These are phyloP conservation scores for Pseudozyma thailandica DNA, from an alignment of 1,284 basidiomycete genomes.

Conservation along the genomic window DNA sequence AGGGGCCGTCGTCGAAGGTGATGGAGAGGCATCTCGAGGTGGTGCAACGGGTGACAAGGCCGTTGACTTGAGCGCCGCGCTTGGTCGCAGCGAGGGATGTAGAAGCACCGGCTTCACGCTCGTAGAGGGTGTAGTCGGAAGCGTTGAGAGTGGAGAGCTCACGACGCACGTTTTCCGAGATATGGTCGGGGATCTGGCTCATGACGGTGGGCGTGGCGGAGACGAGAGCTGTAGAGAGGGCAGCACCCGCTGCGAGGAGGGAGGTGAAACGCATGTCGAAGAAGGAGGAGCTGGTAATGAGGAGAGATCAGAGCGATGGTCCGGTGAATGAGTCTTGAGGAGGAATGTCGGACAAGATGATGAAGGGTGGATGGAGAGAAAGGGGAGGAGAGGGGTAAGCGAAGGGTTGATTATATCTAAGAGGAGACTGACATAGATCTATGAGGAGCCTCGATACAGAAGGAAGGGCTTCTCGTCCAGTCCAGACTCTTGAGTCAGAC, in stretches of 20 bases:
- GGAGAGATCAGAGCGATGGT: background rate
- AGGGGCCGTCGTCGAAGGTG: constrained; percentile 63
- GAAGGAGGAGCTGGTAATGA: background rate
- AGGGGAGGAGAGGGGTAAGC: background rate
- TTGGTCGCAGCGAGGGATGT: background rate
- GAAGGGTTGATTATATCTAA: background rate
- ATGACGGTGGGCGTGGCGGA: constrained; percentile 30
- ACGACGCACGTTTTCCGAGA: constrained; percentile 36
- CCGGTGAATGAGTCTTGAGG: background rate
- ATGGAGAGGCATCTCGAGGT: constrained; percentile 39
- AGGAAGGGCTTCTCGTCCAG: constrained; percentile 2
- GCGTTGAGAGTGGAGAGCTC: constrained; percentile 12
- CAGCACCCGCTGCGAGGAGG: constrained; percentile 25
- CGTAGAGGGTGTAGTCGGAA: constrained; percentile 23
- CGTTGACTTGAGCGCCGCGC: constrained; percentile 32
- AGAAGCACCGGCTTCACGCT: constrained; percentile 7
- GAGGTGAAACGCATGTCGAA: constrained; percentile 36
- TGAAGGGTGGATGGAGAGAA: background rate
- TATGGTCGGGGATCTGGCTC: constrained; percentile 34
- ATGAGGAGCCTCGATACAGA: background rate
- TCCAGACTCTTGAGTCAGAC: no score
- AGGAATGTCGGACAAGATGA: background rate
- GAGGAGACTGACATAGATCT: no score
- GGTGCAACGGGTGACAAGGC: constrained; percentile 30
- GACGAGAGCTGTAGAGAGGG: constrained; percentile 17